A percentile compares a stretch with the other conserved stretches of the same genome.
These are phyloP conservation scores for Linum tenue DNA, from an alignment of 345 rosid species.

Conservation along the genomic window DNA sequence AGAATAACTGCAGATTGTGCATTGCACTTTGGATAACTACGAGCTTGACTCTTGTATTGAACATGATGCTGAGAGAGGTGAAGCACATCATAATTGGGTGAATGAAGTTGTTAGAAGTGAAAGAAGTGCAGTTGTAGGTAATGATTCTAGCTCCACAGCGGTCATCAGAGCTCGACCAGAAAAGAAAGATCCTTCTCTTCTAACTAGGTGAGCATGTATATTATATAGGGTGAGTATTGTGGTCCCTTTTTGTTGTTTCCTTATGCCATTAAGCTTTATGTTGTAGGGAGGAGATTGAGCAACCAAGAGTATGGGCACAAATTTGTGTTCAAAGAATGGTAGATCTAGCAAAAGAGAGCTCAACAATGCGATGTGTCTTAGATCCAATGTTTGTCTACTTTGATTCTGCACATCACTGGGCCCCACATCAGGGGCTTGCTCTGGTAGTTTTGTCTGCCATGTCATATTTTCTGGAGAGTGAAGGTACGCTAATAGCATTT, in stretches of 20 bases:
- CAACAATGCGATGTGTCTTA: slow-evolving; percentile 65
- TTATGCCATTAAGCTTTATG: slow-evolving; percentile 6
- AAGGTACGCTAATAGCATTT: slow-evolving; percentile 31
- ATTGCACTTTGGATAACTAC: slow-evolving; percentile 71
- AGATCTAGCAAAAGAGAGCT: slow-evolving; percentile 81
- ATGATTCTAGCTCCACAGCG: slow-evolving; percentile 47
- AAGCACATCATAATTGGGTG: slow-evolving; percentile 76
- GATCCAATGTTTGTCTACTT: slow-evolving; percentile 81
- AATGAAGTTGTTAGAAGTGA: slow-evolving; percentile 92
- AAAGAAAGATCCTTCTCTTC: slow-evolving; percentile 63
- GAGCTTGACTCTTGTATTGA: slow-evolving; percentile 38
- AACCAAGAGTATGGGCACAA: slow-evolving; percentile 86
- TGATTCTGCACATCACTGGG: slow-evolving; percentile 67
- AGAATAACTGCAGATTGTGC: slow-evolving; percentile 48
- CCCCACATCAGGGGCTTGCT: slow-evolving; percentile 66
- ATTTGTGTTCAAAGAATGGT: slow-evolving; percentile 87
- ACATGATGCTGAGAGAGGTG: slow-evolving; percentile 48
- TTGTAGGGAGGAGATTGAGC: slow-evolving; percentile 77
- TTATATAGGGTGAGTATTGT: not conserved
- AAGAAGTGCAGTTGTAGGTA: slow-evolving; percentile 34
- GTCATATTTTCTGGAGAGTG: slow-evolving; percentile 52
- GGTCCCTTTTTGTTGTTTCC: not conserved
- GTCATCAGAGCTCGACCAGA: slow-evolving; percentile 48
- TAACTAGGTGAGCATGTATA: slow-evolving; percentile 47
- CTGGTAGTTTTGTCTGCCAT: slow-evolving; percentile 65